Base-by-base conservation (phyloP, 352 stramenopile species). In the Phytophthora sp. region DNA sequence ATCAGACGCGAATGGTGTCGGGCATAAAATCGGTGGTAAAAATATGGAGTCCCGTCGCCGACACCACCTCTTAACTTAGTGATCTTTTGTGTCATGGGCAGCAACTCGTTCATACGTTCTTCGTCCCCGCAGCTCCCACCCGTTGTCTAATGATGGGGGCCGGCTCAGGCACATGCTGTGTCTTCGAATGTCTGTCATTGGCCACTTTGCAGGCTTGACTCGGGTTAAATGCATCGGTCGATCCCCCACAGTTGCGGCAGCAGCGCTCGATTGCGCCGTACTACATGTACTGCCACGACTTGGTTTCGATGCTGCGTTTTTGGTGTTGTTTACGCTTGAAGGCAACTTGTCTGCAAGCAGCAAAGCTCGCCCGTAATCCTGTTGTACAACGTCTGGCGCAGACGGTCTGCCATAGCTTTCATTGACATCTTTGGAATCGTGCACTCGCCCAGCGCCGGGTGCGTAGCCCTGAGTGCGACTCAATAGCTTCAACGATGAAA, bases 101-200 rank as follows among this genome's bases (percentile, higher is more conserved):
- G 27, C 16, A 46, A 51, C 33, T 52, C 46, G 57, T 29, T 31
- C 8, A 29, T 24, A 54, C 30, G 39, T 3, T 38, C 24, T 59
- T 26, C 36, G 27, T 20, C 35, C 11, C n/a, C 11, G 52, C 23
- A 50, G 33, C 29, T 33, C 29, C 29, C 29, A 9, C 29, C 29
- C 5, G 29, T 33, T 59, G 41, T 52, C 27, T 51, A 26, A 60
- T 7, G 5, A 13, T 18, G 15, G n/a, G 15, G 18, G 11, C 45
- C 57, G 44, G 8, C n/a, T n/a, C n/a, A n/a, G n/a, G 39, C 11
- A 50, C 57, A 35, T 49, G 50, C 30, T 61, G 36, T 67, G 59
- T 54, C 23, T 30, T 38, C 9, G 59, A n/a, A 61, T 66, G 58
- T 54, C 58, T 61, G 58, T 29, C n/a, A n/a, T n/a, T n/a, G n/a